A percentile compares a stretch with the other conserved stretches of the same genome.
Evolutionary conservation across 495 filamentous ascomycete species (phyloP).

Genomic region (Pyrenopolyporus hunteri): DNA sequence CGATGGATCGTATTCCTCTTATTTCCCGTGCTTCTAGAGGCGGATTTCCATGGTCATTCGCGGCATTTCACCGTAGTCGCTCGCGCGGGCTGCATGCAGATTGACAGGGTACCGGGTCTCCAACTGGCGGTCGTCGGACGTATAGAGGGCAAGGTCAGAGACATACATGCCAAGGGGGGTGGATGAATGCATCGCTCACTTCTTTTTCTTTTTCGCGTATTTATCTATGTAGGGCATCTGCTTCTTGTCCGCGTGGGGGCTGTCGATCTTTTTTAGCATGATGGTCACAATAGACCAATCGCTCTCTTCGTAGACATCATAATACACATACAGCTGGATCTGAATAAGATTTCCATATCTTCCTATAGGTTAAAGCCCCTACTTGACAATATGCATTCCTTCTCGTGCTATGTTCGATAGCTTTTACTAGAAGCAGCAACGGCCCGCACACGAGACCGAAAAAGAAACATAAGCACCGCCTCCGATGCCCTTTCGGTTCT

Average conservation of each 20-base stretch:
- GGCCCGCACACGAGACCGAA: background rate
- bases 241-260: slow-evolving; percentile 27
- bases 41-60: background rate
- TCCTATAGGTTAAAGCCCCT: slow-evolving; percentile 22
- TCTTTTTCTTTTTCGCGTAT: background rate
- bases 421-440: slow-evolving; percentile 32
- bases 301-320: slow-evolving; percentile 11
- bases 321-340: slow-evolving; percentile 25
- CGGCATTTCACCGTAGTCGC: slow-evolving; percentile 12
- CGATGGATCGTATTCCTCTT: slow-evolving; percentile 16
- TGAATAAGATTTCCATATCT: slow-evolving; percentile 31
- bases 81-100: slow-evolving; percentile 22
- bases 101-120: slow-evolving; percentile 10
- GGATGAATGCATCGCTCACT: slow-evolving; percentile 7
- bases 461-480: background rate
- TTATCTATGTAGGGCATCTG: slow-evolving; percentile 1
- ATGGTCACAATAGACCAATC: slow-evolving; percentile 24
- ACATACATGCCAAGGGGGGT: slow-evolving; percentile 1
- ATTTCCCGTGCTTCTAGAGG: background rate
- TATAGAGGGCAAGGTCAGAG: slow-evolving; percentile 21
- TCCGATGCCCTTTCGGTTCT: too few relatives aligned
- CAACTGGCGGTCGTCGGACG: slow-evolving; percentile 15
- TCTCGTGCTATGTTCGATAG: slow-evolving; percentile 20
- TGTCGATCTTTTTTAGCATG: slow-evolving; percentile 35
- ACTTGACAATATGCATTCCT: slow-evolving; percentile 20